Percentiles rank a stretch among this genome's conserved stretches.
Conservation (phyloP, 495 filamentous ascomycete species). For the Ramalina peruviana region DNA sequence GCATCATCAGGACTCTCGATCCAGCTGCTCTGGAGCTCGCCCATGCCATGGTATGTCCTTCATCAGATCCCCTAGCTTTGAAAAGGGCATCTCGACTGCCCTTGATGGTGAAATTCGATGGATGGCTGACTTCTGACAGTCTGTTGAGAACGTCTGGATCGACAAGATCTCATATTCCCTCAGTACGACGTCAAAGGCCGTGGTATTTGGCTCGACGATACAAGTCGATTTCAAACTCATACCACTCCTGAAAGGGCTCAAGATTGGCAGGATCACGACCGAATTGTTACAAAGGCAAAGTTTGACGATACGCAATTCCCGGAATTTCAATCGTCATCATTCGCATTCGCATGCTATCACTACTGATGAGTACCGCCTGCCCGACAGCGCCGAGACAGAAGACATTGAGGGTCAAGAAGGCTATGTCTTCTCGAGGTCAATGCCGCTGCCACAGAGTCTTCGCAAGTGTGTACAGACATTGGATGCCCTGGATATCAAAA, state of each 20-base stretch:
- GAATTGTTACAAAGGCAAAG: constrained; percentile 69
- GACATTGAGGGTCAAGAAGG: constrained; percentile 65
- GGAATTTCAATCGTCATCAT: constrained; percentile 1
- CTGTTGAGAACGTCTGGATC: constrained; percentile 88
- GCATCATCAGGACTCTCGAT: constrained; percentile 77
- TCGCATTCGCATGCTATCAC: constrained; percentile 41
- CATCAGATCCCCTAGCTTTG: neutral
- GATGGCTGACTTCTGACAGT: constrained; percentile 24
- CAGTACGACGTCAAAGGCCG: constrained; percentile 74
- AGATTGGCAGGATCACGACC: constrained; percentile 60
- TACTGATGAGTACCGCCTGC: constrained; percentile 46
- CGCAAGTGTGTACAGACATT: constrained; percentile 74
- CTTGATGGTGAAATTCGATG: neutral
- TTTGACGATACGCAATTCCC: constrained; percentile 32
- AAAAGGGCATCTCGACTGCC: neutral
- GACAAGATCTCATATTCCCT: constrained; percentile 92
- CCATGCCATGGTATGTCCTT: constrained; percentile 56
- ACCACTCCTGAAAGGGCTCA: constrained; percentile 74
- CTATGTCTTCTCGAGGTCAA: constrained; percentile 52
- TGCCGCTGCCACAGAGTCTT: constrained; percentile 66
- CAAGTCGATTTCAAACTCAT: constrained; percentile 67
- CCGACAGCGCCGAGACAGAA: constrained; percentile 43
- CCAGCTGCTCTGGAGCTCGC: constrained; percentile 68
- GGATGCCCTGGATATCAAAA: constrained; percentile 67
- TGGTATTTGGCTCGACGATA: constrained; percentile 76